A percentile compares a stretch with the other conserved stretches of the same genome.
These are phyloP conservation scores for Helenozyma baotianmanensis DNA, from an alignment of 805 yeast species.

Conservation along the genomic window DNA sequence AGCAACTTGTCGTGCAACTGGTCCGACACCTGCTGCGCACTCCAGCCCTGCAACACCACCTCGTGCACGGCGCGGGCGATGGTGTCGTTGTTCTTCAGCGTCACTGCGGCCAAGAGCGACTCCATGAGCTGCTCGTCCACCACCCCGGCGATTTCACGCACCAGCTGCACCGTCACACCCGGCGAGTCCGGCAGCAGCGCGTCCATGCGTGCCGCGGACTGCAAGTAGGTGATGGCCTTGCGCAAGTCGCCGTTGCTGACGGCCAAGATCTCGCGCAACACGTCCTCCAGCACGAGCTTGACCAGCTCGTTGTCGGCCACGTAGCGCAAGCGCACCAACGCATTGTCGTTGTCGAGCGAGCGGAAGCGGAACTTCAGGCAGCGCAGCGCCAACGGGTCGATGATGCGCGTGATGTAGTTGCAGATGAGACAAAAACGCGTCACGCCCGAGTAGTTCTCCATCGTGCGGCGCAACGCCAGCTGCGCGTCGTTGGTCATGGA, in stretches of 20 bases:
- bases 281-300: conserved; percentile 41
- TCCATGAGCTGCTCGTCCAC: conserved; percentile 50
- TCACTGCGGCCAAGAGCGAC: conserved; percentile 33
- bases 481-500: conserved; percentile 98
- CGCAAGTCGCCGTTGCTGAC: conserved; percentile 88
- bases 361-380: conserved; percentile 94
- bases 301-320: conserved; percentile 46
- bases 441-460: conserved; percentile 84
- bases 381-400: conserved; percentile 93
- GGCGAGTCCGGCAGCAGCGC: conserved; percentile 5
- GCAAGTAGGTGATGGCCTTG: conserved; percentile 85
- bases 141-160: conserved; percentile 74
- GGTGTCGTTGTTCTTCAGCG: conserved; percentile 20
- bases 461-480: conserved; percentile 88
- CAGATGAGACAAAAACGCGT: conserved; percentile 92
- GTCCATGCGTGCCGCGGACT: conserved; percentile 28
- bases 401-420: conserved; percentile 93
- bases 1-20: conserved; percentile 70
- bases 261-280: conserved; percentile 57
- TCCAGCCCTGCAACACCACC: conserved; percentile 68
- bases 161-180: conserved; percentile 41
- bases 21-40: conserved; percentile 64
- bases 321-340: conserved; percentile 59
- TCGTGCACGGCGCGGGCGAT: conserved; percentile 45
- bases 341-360: conserved; percentile 65